Evolutionary conservation across 495 filamentous ascomycete species (phyloP), one percentile per base, ranked within the genome.

Genomic region (Pseudomonodictys pantanalensis): DNA sequence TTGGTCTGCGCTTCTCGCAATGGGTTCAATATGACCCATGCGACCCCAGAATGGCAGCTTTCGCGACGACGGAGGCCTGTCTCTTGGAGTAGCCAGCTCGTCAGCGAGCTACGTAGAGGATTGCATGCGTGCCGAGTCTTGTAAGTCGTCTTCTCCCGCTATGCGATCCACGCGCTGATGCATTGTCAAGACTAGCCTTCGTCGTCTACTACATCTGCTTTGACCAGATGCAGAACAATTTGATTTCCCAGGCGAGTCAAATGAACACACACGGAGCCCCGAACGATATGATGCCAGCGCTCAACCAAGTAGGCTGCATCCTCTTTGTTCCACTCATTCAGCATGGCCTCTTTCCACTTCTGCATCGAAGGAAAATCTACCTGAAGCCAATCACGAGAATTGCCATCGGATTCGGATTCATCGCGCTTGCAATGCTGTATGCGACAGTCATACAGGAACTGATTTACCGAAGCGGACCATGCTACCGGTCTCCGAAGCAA

Each of bases 381-480:
- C 79, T 82, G 49, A 58, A 68, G 1, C 78, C 81, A 1, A 78
- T 84, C n/a, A 68, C 73, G 7, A 75, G 79, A 12, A 83, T 84
- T 39, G 64, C 77, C 4, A 59, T 76, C 9, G 79, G 74, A 0
- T 84, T 84, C 54, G 29, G 75, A 25, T 60, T 79, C 33, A 58
- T 72, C 23, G 64, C 73, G 2, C 57, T 68, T 2, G 63, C 73
- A 3, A 82, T 83, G 78, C 74, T 72, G 0, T 83, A 80, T 57
- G 71, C 78, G 0, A 72, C 80, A 1, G 66, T 72, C 0, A 33
- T 82, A 1, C 82, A 85, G 56, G 58, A 76, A 2, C 48, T 77
- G 26, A 74, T 81, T 29, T 80, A 80, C 55, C 52, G 46, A 1
- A 35, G 65, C 1, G 73, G 71, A 0, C 82, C 81, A 0, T 85